Conservation (phyloP, 148 eudicot genomes). For the Pharnaceum exiguum region DNA sequence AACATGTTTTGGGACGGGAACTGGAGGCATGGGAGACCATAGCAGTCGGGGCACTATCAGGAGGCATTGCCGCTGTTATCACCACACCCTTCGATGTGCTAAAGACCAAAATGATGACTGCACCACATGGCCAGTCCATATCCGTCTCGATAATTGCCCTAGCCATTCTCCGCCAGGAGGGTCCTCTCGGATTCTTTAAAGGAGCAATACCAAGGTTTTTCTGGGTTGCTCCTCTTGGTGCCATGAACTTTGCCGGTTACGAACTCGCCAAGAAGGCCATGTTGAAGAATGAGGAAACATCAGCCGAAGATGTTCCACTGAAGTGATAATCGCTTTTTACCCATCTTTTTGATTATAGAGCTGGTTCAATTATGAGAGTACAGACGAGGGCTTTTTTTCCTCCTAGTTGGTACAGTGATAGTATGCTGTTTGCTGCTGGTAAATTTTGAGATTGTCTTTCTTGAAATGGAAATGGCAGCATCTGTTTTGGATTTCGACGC, state of each 20-base stretch:
- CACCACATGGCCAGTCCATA: slow-evolving; percentile 61
- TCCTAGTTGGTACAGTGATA: slow-evolving; percentile 12
- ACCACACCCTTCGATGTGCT: slow-evolving; percentile 95
- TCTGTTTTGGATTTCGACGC: too few species aligned
- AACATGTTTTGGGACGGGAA: slow-evolving; percentile 65
- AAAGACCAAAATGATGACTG: slow-evolving; percentile 94
- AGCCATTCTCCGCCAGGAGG: slow-evolving; percentile 71
- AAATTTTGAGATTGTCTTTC: slow-evolving; percentile 2
- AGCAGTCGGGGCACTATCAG: slow-evolving; percentile 84
- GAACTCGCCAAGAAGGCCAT: slow-evolving; percentile 89
- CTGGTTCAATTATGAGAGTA: slow-evolving; percentile 8
- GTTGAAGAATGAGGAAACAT: slow-evolving; percentile 45
- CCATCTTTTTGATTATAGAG: slow-evolving; percentile 15
- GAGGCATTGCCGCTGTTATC: slow-evolving; percentile 80
- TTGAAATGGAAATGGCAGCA: too few species aligned
- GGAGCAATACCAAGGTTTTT: slow-evolving; percentile 91
- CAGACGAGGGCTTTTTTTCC: slow-evolving; percentile 9
- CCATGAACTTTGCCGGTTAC: slow-evolving; percentile 92
- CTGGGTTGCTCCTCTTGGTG: slow-evolving; percentile 94
- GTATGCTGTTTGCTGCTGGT: slow-evolving; percentile 11
- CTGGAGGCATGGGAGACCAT: slow-evolving; percentile 96
- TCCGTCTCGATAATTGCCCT: slow-evolving; percentile 59
- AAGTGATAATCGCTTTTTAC: slow-evolving; percentile 26
- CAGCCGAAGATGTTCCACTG: slow-evolving; percentile 30
- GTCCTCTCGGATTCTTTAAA: slow-evolving; percentile 86